A percentile compares a stretch with the other conserved stretches of the same genome.
Conservation (phyloP, 371 early-diverging fungal genomes). For the Apophysomyces sp. region DNA sequence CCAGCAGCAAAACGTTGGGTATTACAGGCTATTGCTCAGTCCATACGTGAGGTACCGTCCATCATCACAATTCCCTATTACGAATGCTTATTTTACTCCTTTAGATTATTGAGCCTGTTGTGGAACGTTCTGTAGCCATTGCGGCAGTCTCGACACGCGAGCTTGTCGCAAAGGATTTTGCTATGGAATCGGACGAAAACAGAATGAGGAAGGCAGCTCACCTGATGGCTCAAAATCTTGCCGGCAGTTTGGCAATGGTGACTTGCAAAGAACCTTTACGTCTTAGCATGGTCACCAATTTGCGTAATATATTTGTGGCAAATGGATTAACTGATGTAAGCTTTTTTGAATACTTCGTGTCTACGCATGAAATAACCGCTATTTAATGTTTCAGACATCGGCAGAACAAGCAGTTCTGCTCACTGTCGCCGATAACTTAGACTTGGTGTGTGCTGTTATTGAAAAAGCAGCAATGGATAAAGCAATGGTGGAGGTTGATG, state of each 20-base stretch:
- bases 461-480: slow-evolving; percentile 94
- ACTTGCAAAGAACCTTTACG: slow-evolving; percentile 94
- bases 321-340: slow-evolving; percentile 80
- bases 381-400: slow-evolving; percentile 36
- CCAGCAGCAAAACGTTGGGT: slow-evolving; percentile 84
- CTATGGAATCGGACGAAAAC: slow-evolving; percentile 89
- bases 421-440: slow-evolving; percentile 88
- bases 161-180: slow-evolving; percentile 91
- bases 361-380: neutral
- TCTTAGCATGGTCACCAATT: slow-evolving; percentile 77
- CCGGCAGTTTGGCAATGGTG: slow-evolving; percentile 82
- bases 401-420: slow-evolving; percentile 80
- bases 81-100: slow-evolving; percentile 8
- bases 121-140: slow-evolving; percentile 90
- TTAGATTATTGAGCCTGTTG: slow-evolving; percentile 76
- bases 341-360: neutral
- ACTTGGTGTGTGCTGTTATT: slow-evolving; percentile 87
- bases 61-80: too few species aligned
- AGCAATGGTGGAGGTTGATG: slow-evolving; percentile 85
- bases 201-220: slow-evolving; percentile 92
- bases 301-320: slow-evolving; percentile 76
- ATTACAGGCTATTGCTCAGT: slow-evolving; percentile 82
- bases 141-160: slow-evolving; percentile 90
- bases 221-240: slow-evolving; percentile 86
- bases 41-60: slow-evolving; percentile 73